Evolutionary conservation across 441 rosid species (phyloP), one percentile per base, ranked within the genome.

Genomic region (Corymbia calophylla): DNA sequence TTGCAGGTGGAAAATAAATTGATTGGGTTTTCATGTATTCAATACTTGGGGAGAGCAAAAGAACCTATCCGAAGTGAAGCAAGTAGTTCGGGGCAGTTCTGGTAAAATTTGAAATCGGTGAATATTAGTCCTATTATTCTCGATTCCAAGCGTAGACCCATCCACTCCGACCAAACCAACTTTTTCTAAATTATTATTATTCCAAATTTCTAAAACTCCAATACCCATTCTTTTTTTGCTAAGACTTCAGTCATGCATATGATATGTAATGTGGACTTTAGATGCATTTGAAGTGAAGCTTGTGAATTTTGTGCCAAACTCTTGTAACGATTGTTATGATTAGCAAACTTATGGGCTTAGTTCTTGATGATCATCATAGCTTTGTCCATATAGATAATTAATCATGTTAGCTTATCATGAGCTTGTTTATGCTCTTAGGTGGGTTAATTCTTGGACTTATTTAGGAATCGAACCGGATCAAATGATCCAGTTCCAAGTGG

Each of bases 221-320:
- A 0, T 58, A 0, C n/a, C 10, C 10, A 25, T 58, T 58, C 2
- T 25, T 25, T 25, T 25, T 1, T 58, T 1, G 0, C 12, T 55
- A 25, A 21, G 1, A 58, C 0, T 58, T 58, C 6, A 58, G 0
- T 58, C 6, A 23, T 6, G 23, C 6, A 58, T 58, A 0, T 23
- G 64, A 58, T 9, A 23, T 25, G 6, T 56, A 58, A 4, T 4
- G 14, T 58, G 10, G 62, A 58, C 14, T 58, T 58, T 58, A 0
- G 62, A 58, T 58, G 14, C 0, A 58, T 58, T 58, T 25, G 29
- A 58, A 56, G 13, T 21, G 23, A 56, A 56, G 0, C 29, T 56
- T 4, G 29, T 23, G 62, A 58, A 58, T 29, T 58, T 0, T 4
- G 3, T 58, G 25, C 6, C 62, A 58, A 25, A 58, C 6, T 23